Evolutionary conservation across 768 basidiomycete genomes (phyloP).

Genomic region (Tricholoma saponaceum): DNA sequence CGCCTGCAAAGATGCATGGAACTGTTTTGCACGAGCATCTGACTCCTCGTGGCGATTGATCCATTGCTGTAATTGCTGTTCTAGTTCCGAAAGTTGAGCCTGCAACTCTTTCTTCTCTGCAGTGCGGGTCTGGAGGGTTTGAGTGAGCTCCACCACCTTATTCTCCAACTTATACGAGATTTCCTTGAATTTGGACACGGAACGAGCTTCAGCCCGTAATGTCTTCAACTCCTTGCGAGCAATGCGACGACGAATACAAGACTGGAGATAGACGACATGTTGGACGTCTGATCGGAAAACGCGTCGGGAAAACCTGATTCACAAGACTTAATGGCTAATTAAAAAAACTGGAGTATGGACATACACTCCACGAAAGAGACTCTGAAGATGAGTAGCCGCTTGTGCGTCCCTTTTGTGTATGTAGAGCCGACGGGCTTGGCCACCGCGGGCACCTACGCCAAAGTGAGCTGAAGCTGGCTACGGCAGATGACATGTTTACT

Average conservation of each 20-base stretch:
- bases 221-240: slow-evolving; percentile 83
- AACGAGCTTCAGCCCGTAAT: slow-evolving; percentile 89
- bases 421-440: slow-evolving; percentile 60
- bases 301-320: slow-evolving; percentile 49
- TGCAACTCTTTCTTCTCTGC: slow-evolving; percentile 88
- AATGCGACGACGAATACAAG: slow-evolving; percentile 83
- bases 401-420: slow-evolving; percentile 47
- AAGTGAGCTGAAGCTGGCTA: neutral
- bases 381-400: slow-evolving; percentile 76
- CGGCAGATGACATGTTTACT: slow-evolving; percentile 28
- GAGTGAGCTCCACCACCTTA: slow-evolving; percentile 98
- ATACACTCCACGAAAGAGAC: slow-evolving; percentile 84
- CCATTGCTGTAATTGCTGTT: slow-evolving; percentile 85
- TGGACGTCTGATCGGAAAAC: slow-evolving; percentile 55
- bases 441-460: slow-evolving; percentile 66
- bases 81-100: slow-evolving; percentile 68
- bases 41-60: slow-evolving; percentile 84
- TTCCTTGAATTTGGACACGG: slow-evolving; percentile 97
- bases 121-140: slow-evolving; percentile 84
- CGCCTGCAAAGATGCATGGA: slow-evolving; percentile 63
- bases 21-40: slow-evolving; percentile 66
- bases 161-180: slow-evolving; percentile 97
- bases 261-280: slow-evolving; percentile 83
- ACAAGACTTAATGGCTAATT: neutral
- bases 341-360: slow-evolving; percentile 25